These are phyloP conservation scores for Eucalyptus sideroxylon DNA, from an alignment of 345 rosid genomes.

Conservation along the genomic window DNA sequence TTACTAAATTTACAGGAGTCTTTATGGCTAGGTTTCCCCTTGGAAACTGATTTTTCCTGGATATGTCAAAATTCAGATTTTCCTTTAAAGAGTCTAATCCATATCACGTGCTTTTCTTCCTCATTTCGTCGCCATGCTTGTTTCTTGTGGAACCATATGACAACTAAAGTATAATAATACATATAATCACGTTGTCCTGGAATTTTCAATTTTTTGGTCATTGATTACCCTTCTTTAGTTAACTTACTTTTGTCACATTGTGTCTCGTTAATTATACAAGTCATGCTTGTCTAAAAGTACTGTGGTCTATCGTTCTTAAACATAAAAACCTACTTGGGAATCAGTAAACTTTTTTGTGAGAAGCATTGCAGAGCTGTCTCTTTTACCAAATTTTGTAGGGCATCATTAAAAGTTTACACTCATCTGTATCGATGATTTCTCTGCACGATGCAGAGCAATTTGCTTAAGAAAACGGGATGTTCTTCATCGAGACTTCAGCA, in stretches of 20 bases:
- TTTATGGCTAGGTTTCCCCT: slow-evolving; percentile 33
- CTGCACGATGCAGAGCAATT: slow-evolving; percentile 17
- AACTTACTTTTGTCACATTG: not conserved
- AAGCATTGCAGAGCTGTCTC: not conserved
- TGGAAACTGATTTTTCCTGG: not conserved
- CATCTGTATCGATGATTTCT: not conserved
- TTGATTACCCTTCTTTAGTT: not conserved
- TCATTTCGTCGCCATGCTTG: not conserved
- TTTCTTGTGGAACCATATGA: not conserved
- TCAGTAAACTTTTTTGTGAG: not conserved
- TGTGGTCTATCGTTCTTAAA: not conserved
- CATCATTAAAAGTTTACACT: not conserved
- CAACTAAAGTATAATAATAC: not conserved
- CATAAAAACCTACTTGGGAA: not conserved
- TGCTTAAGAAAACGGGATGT: slow-evolving; percentile 31
- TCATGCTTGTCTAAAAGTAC: not conserved
- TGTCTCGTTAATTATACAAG: not conserved
- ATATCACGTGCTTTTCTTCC: not conserved
- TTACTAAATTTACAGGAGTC: slow-evolving; percentile 20
- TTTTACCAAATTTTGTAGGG: not conserved
- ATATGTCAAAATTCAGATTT: not conserved
- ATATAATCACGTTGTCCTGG: not conserved
- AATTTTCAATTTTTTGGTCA: not conserved
- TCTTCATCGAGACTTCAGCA: slow-evolving; percentile 32
- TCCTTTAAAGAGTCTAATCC: not conserved